Percentiles rank a stretch among this genome's conserved stretches.
Conservation (phyloP, 1,139 yeast species). For the Pichia sp. region DNA sequence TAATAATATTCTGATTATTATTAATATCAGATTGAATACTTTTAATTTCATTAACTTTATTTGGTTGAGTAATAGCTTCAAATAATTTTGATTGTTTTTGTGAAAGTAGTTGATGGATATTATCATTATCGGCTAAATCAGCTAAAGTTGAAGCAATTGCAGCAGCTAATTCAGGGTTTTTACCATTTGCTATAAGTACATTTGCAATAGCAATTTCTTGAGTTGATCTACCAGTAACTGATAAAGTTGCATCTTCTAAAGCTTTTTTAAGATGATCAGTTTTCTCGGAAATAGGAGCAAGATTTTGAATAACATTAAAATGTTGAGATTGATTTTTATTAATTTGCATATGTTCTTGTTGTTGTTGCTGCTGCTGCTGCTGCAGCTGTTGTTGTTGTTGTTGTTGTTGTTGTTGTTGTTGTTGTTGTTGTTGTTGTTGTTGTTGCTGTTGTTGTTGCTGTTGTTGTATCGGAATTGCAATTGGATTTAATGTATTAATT, state of each 20-base stretch:
- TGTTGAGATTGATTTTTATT: no score
- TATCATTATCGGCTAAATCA: constrained; percentile 18
- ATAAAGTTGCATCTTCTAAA: constrained; percentile 46
- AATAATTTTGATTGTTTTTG: background rate
- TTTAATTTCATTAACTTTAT: no score
- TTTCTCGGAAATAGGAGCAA: background rate
- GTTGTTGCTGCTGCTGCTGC: no score
- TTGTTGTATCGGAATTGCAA: background rate
- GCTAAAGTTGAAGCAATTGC: constrained; percentile 23
- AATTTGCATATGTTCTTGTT: no score
- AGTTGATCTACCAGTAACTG: constrained; percentile 48
- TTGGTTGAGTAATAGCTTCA: no score
- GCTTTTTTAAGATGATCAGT: constrained; percentile 26
- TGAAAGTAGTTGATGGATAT: constrained; percentile 14
- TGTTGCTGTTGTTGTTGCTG: no score
- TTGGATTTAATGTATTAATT: background rate
- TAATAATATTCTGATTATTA: no score
- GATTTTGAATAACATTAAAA: no score
- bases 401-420: background rate
- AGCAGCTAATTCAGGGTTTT: constrained; percentile 37
- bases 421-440: no score
- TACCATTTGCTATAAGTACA: constrained; percentile 43
- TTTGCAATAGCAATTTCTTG: constrained; percentile 44
- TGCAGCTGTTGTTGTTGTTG: background rate
- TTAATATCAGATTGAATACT: no score